Base-by-base conservation (phyloP, 768 basidiomycete genomes). In the Hortiboletus flavorubellus region DNA sequence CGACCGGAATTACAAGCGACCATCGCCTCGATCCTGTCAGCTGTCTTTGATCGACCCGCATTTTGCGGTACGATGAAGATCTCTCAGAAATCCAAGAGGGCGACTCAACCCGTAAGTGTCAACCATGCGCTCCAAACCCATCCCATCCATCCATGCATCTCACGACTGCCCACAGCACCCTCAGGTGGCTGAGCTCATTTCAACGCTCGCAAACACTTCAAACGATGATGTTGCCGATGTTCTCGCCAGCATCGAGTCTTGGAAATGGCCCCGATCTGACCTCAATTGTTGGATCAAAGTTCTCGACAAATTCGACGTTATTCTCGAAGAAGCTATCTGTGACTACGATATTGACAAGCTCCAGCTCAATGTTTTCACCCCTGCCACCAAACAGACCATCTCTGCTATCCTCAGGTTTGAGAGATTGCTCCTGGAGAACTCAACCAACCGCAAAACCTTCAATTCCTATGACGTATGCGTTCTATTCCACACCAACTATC, bases 231-330 rank as follows among this genome's bases (percentile, higher is more conserved):
- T 98, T 30, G 75, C 85, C 4, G 72, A 81, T 47, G 77, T 86
- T 54, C 78, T 98, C 54, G 72, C 79, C 33, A 72, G 80, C 56
- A 86, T 95, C 65, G 83, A 88, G 62, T 70, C 78, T 5, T 99
- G 97, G 97, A 87, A 82, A 69, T 98, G 92, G 88, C 92, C 94
- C 35, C 84, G 97, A 59, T 94, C 94, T 53, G 97, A 99, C 78
- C 81, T 99, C 57, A 93, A 97, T 74, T 86, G 90, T 53, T 99
- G 97, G 97, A 86, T 93, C 70, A 87, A 87, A 68, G 91, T 95
- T 54, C 83, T 99, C 46, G 96, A 99, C 80, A 90, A 89, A 69
- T 94, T 99, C 69, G 97, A 99, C 75, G 76, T 78, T 55, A 84
- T 97, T 60, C 80, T 98, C 62, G 93, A 90, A 66, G 84, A 84